These are phyloP conservation scores for Fusarium multiceps DNA, from an alignment of 2,329 filamentous ascomycete species.

Conservation along the genomic window DNA sequence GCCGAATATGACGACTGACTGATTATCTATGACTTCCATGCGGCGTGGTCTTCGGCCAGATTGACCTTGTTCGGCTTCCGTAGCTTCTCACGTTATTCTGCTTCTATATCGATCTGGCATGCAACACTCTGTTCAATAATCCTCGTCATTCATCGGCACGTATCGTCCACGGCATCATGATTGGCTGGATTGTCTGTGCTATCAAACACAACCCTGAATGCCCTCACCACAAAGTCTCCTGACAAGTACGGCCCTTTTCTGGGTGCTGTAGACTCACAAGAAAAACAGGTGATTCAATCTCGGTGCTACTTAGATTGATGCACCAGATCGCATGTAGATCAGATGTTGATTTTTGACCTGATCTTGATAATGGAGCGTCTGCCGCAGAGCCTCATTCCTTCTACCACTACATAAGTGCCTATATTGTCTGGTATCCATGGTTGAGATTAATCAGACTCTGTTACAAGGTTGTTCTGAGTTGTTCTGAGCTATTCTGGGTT, in stretches of 20 bases:
- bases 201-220: conserved; percentile 27
- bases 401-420: background rate
- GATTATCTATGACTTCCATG: background rate
- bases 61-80: conserved; percentile 17
- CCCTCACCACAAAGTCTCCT: conserved; percentile 29
- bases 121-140: conserved; percentile 8
- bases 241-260: conserved; percentile 30
- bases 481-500: background rate
- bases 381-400: conserved; percentile 28
- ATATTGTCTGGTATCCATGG: background rate
- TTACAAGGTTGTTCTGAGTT: background rate
- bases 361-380: conserved; percentile 7
- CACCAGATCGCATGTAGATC: conserved; percentile 29
- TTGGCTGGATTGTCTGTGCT: conserved; percentile 10
- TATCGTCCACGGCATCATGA: conserved; percentile 7
- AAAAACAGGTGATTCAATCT: conserved; percentile 31
- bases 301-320: conserved; percentile 24
- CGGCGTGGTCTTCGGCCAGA: conserved; percentile 11
- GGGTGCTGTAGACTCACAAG: background rate
- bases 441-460: background rate
- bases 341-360: conserved; percentile 26
- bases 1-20: background rate
- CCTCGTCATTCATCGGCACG: conserved; percentile 11
- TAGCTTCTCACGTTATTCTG: conserved; percentile 17
- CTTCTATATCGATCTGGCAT: conserved; percentile 11